phyloP scores from a whole-genome alignment of 768 basidiomycete genomes.

The Trametes coccinea region DNA sequence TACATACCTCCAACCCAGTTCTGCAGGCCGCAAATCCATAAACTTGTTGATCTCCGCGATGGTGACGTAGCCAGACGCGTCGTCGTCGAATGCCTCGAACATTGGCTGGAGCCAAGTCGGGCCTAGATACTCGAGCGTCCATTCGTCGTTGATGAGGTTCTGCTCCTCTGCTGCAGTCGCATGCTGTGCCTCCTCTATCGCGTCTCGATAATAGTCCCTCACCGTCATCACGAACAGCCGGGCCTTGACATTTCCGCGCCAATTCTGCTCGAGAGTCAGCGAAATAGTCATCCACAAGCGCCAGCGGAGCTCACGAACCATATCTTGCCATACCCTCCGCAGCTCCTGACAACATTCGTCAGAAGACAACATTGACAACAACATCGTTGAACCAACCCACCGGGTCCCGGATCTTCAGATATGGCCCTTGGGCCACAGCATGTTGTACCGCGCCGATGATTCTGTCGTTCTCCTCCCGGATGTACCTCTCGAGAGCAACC shows the following conservation, averaged over 20 bases:
- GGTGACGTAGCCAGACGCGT: conserved; percentile 38
- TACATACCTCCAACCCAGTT: conserved; percentile 33
- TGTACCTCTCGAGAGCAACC: neutral
- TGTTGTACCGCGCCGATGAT: neutral
- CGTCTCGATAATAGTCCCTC: conserved; percentile 37
- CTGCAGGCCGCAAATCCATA: conserved; percentile 26
- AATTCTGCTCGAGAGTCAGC: conserved; percentile 35
- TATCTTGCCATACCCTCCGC: conserved; percentile 51
- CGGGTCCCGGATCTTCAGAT: conserved; percentile 3
- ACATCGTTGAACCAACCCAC: neutral
- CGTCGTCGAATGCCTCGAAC: conserved; percentile 41
- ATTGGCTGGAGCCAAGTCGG: conserved; percentile 34
- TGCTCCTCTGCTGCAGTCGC: neutral
- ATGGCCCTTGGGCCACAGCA: neutral
- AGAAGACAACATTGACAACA: neutral
- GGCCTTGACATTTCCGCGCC: conserved; percentile 55
- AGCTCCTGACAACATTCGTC: conserved; percentile 39
- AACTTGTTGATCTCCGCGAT: conserved; percentile 37
- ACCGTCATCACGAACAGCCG: conserved; percentile 47
- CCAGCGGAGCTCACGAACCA: conserved; percentile 34
- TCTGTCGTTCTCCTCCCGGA: neutral
- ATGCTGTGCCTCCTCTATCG: conserved; percentile 11
- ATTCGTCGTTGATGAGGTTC: conserved; percentile 28
- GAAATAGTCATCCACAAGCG: too few species aligned
- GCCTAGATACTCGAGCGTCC: conserved; percentile 37